Conservation (phyloP, 306 rosid genomes). For the Cucurbita argyrosperma region DNA sequence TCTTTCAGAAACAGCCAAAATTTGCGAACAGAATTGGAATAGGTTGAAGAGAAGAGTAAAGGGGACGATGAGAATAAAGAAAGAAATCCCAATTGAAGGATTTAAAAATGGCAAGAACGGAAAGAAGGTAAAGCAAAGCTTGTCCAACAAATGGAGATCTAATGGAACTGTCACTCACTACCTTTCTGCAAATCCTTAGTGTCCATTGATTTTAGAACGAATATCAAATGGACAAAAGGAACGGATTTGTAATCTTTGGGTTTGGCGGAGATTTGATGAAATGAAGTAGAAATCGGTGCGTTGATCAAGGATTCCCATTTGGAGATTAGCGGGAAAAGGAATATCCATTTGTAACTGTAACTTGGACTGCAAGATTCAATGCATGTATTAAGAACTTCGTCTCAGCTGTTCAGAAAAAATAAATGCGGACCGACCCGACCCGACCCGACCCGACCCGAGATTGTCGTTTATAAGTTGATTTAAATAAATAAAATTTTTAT, state of each 20-base stretch:
- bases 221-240: not conserved
- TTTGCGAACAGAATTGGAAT: not conserved
- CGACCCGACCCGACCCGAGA: no score
- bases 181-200: not conserved
- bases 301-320: no score
- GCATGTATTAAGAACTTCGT: no score
- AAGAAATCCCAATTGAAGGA: not conserved
- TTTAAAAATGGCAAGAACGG: not conserved
- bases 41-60: conserved; percentile 14
- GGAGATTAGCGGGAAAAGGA: no score
- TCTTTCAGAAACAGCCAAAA: not conserved
- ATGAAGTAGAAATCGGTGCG: not conserved
- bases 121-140: not conserved
- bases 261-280: not conserved
- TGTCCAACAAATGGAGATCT: conserved; percentile 1
- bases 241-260: not conserved
- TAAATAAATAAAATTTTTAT: no score
- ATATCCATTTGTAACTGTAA: no score
- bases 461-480: no score
- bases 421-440: no score
- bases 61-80: conserved; percentile 8
- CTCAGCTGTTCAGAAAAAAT: no score
- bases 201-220: not conserved
- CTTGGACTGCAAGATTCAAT: no score
- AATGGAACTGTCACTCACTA: not conserved